Evolutionary conservation across 192 early-diverging fungal species (phyloP).

Genomic region (Gigaspora rosea): DNA sequence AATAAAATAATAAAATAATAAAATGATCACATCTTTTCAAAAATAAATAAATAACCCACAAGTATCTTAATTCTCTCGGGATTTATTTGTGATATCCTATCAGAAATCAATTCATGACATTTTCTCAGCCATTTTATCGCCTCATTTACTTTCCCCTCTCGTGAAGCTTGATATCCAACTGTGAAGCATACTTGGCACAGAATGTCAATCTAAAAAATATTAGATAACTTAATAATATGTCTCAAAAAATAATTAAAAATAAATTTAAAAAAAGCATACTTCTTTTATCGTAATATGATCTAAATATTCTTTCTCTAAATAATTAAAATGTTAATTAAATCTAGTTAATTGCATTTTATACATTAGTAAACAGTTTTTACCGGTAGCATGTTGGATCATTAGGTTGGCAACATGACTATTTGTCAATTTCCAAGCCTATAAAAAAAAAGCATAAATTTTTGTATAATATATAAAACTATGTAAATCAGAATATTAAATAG

Average conservation of each 20-base stretch:
- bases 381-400: slow-evolving; percentile 31
- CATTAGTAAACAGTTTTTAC: neutral
- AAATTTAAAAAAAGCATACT: neutral
- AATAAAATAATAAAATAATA: neutral
- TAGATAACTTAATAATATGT: neutral
- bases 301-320: slow-evolving; percentile 12
- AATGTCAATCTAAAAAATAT: slow-evolving; percentile 17
- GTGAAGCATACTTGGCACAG: slow-evolving; percentile 30
- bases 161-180: slow-evolving; percentile 20
- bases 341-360: neutral
- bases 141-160: slow-evolving; percentile 19
- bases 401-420: slow-evolving; percentile 31
- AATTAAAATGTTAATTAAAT: neutral
- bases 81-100: neutral
- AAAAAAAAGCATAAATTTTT: neutral
- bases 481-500: neutral
- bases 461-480: neutral
- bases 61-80: neutral
- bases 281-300: slow-evolving; percentile 1
- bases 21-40: neutral
- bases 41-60: neutral
- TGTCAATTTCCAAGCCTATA: slow-evolving; percentile 29
- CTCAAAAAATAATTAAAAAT: neutral
- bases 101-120: slow-evolving; percentile 19
- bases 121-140: slow-evolving; percentile 32